These are phyloP conservation scores for Setomelanomma holmii DNA, from an alignment of 2,329 filamentous ascomycete genomes.

Conservation along the genomic window DNA sequence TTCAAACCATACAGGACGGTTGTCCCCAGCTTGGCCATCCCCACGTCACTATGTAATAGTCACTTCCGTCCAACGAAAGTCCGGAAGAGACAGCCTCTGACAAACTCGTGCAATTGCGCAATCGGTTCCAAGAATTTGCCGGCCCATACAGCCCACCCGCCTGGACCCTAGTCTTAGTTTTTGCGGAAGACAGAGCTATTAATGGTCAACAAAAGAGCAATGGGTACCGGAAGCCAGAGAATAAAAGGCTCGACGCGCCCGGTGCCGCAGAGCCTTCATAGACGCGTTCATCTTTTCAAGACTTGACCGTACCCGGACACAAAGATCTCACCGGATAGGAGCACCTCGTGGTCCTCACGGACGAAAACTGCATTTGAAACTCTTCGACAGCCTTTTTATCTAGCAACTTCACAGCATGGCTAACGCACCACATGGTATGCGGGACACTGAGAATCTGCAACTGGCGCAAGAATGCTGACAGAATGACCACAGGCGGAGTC, in stretches of 20 bases:
- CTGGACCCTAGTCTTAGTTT: slow-evolving; percentile 23
- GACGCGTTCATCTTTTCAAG: background rate
- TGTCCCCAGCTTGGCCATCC: slow-evolving; percentile 7
- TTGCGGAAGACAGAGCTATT: slow-evolving; percentile 15
- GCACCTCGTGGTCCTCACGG: background rate
- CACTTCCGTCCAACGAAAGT: slow-evolving; percentile 4
- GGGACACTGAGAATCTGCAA: background rate
- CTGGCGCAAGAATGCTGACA: slow-evolving; percentile 24
- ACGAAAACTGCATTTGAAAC: background rate
- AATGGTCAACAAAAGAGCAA: slow-evolving; percentile 16
- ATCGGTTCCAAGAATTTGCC: slow-evolving; percentile 45
- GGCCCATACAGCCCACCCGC: slow-evolving; percentile 35
- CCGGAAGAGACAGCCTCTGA: slow-evolving; percentile 16
- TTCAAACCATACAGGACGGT: background rate
- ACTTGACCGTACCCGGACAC: background rate
- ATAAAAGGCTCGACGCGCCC: slow-evolving; percentile 20
- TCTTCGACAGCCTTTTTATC: slow-evolving; percentile 3
- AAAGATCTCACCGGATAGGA: background rate
- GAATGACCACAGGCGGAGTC: slow-evolving; percentile 71
- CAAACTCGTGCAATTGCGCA: slow-evolving; percentile 48
- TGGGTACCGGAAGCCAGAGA: slow-evolving; percentile 3
- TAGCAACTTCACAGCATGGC: slow-evolving; percentile 49
- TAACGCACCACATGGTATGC: slow-evolving; percentile 59
- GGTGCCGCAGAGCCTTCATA: slow-evolving; percentile 1
- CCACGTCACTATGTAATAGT: slow-evolving; percentile 14